Conservation (phyloP, 2,329 filamentous ascomycete species). For the Zymoseptoria ardabiliae region DNA sequence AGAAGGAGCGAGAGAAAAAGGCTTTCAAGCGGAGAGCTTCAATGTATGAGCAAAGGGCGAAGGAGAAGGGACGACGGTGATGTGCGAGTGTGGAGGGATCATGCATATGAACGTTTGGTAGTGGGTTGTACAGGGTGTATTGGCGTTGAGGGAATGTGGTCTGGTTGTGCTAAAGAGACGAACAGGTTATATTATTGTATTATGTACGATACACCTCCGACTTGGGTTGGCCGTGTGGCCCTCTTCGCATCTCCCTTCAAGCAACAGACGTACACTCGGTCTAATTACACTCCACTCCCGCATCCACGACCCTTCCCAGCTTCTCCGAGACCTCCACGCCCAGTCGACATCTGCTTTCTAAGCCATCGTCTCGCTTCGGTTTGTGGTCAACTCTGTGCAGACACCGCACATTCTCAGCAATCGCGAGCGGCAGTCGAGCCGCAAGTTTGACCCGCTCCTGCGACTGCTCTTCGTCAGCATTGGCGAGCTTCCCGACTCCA, state of each 20-base stretch:
- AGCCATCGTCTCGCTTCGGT: background rate
- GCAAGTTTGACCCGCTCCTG: background rate
- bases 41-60: slow-evolving; percentile 22
- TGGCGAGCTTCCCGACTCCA: background rate
- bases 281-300: background rate
- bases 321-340: background rate
- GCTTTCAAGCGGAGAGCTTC: slow-evolving; percentile 21
- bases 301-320: background rate
- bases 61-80: slow-evolving; percentile 3
- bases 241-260: too few species aligned
- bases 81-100: background rate
- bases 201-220: background rate
- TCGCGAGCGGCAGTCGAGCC: background rate
- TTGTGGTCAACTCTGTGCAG: background rate
- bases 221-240: background rate
- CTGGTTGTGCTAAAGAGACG: background rate
- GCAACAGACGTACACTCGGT: background rate
- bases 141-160: background rate
- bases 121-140: background rate
- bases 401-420: background rate
- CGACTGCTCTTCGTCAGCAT: background rate
- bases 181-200: background rate
- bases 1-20: slow-evolving; percentile 9
- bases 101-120: background rate
- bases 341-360: background rate